These are phyloP conservation scores for Trametes elegans DNA, from an alignment of 768 basidiomycete genomes.

Conservation along the genomic window DNA sequence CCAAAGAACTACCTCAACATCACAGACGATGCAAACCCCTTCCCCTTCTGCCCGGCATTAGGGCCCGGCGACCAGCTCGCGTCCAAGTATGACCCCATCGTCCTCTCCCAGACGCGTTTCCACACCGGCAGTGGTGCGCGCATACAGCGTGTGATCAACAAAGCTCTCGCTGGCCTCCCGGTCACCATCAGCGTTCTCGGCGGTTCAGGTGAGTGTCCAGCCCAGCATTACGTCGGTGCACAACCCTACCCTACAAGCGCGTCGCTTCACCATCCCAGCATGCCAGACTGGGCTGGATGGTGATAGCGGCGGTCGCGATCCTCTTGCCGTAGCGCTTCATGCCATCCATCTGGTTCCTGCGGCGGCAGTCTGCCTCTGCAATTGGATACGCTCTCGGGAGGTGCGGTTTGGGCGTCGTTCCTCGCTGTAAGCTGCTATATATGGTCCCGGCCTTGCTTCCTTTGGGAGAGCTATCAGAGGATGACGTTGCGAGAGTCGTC, in stretches of 20 bases:
- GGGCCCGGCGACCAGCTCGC: constrained; percentile 81
- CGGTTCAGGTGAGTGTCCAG: constrained; percentile 68
- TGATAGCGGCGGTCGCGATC: background rate
- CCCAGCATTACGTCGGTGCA: background rate
- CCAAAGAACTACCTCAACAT: constrained; percentile 85
- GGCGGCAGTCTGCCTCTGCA: background rate
- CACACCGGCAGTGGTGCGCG: constrained; percentile 81
- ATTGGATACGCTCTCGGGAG: background rate
- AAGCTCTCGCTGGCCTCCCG: constrained; percentile 80
- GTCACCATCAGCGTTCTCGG: constrained; percentile 90
- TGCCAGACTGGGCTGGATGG: background rate
- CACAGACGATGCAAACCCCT: constrained; percentile 57
- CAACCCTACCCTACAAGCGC: background rate
- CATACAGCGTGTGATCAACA: constrained; percentile 78
- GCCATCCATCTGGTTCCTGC: background rate
- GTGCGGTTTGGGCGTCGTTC: constrained; percentile 3
- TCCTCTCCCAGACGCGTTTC: constrained; percentile 70
- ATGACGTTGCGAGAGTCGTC: constrained; percentile 2
- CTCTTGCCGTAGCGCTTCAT: background rate
- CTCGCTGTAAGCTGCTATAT: background rate
- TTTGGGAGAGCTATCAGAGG: background rate
- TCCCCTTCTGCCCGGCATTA: constrained; percentile 88
- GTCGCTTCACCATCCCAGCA: background rate
- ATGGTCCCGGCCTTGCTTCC: background rate
- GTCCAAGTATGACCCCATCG: constrained; percentile 70